phyloP scores from a whole-genome alignment of 2,329 filamentous ascomycete genomes.

The Botrytis byssoidea region DNA sequence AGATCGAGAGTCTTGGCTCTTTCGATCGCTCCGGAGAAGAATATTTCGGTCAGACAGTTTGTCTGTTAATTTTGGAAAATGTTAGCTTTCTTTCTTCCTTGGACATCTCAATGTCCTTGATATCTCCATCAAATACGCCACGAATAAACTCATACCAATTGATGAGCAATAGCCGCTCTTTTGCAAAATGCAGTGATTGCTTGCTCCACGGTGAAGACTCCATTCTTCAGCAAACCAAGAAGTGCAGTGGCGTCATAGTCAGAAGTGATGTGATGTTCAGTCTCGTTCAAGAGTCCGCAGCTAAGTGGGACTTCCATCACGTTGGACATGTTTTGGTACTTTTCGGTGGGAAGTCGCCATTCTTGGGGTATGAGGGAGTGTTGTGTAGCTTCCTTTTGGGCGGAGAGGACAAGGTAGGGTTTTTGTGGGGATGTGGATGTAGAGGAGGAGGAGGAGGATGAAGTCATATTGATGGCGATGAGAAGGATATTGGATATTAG shows the following conservation, averaged over 20 bases:
- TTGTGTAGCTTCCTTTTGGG: neutral
- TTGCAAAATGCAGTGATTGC: slow-evolving; percentile 48
- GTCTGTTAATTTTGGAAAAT: neutral
- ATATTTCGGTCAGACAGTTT: slow-evolving; percentile 44
- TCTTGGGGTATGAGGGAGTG: neutral
- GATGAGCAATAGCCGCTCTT: slow-evolving; percentile 48
- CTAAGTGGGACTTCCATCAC: neutral
- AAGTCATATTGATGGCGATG: neutral
- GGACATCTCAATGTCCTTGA: neutral
- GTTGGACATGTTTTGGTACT: neutral
- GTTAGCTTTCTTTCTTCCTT: neutral
- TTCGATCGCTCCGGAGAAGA: slow-evolving; percentile 40
- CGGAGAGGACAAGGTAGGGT: neutral
- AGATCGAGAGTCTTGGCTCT: slow-evolving; percentile 47
- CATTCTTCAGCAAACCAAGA: slow-evolving; percentile 25
- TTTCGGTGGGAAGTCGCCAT: neutral
- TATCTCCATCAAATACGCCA: neutral
- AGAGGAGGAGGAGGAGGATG: neutral
- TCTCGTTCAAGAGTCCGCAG: neutral
- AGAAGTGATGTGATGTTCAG: slow-evolving; percentile 30
- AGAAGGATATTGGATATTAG: neutral
- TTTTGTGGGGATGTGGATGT: neutral
- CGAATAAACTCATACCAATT: slow-evolving; percentile 31
- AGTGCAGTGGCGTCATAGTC: slow-evolving; percentile 31
- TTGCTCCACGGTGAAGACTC: slow-evolving; percentile 35